These are phyloP conservation scores for Candida methanosorbosa DNA, from an alignment of 805 yeast species.

Conservation along the genomic window DNA sequence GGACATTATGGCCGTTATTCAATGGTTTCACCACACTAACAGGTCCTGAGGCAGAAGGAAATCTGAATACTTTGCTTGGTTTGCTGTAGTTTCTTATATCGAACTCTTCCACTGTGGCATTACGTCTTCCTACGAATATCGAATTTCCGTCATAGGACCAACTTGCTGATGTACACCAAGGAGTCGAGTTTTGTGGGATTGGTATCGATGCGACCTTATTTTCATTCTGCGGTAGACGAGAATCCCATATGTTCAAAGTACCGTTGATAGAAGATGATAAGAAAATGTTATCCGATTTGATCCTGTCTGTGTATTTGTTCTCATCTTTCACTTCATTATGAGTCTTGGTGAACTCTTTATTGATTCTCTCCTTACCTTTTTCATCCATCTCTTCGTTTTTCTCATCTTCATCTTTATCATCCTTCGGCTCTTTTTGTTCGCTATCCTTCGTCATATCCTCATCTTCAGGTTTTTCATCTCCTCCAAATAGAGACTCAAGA, in stretches of 20 bases:
- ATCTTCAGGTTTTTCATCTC: slow-evolving; percentile 28
- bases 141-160: slow-evolving; percentile 83
- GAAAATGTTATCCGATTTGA: slow-evolving; percentile 41
- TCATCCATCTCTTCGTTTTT: slow-evolving; percentile 1
- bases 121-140: slow-evolving; percentile 81
- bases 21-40: slow-evolving; percentile 72
- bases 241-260: slow-evolving; percentile 73
- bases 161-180: slow-evolving; percentile 87
- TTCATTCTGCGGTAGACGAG: slow-evolving; percentile 29
- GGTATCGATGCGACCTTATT: slow-evolving; percentile 19
- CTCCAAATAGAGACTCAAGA: slow-evolving; percentile 40
- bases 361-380: slow-evolving; percentile 7
- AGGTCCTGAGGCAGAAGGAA: slow-evolving; percentile 87
- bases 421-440: background rate
- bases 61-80: slow-evolving; percentile 51
- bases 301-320: slow-evolving; percentile 15
- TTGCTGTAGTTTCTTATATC: slow-evolving; percentile 50
- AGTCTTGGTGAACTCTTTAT: background rate
- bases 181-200: slow-evolving; percentile 65
- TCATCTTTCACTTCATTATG: slow-evolving; percentile 28
- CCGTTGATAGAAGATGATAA: slow-evolving; percentile 83
- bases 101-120: slow-evolving; percentile 74
- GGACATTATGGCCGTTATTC: slow-evolving; percentile 70
- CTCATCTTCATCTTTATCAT: slow-evolving; percentile 36
- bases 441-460: too few relatives aligned